Conservation (phyloP, 305 asterid species). For the Andrographis paniculata region DNA sequence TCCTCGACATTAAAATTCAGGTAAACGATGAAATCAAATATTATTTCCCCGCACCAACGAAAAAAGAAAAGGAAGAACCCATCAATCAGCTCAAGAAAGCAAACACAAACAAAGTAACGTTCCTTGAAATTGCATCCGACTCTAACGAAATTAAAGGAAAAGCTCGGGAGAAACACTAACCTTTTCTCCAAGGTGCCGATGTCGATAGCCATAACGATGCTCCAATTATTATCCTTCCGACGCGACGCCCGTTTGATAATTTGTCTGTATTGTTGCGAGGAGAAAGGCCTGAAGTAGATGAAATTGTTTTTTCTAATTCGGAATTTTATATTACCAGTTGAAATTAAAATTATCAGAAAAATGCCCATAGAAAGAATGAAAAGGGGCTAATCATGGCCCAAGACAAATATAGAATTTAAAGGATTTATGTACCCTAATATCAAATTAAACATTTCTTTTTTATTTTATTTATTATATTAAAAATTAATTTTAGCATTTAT, state of each 20-base stretch:
- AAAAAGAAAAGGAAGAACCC: not conserved
- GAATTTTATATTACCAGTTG: too few species aligned
- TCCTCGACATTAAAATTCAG: constrained; percentile 1
- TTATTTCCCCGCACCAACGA: not conserved
- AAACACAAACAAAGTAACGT: not conserved
- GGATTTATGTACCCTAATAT: too few species aligned
- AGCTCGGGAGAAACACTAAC: constrained; percentile 17
- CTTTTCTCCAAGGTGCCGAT: constrained; percentile 41
- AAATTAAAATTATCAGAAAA: too few species aligned
- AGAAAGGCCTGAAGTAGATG: not conserved
- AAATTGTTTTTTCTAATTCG: not conserved
- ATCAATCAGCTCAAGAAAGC: too few species aligned
- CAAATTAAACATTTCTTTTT: too few species aligned
- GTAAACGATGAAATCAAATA: not conserved
- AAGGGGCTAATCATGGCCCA: too few species aligned
- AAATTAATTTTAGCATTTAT: too few species aligned
- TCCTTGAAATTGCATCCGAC: too few species aligned
- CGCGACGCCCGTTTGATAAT: not conserved
- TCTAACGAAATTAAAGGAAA: constrained; percentile 3
- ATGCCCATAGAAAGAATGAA: too few species aligned
- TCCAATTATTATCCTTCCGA: constrained; percentile 5
- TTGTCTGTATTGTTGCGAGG: not conserved
- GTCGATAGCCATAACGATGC: constrained; percentile 29
- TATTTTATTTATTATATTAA: too few species aligned
- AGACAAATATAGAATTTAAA: too few species aligned